A percentile compares a stretch with the other conserved stretches of the same genome.
Evolutionary conservation across 768 basidiomycete genomes (phyloP).

Genomic region (Hirschioporus abietinus): DNA sequence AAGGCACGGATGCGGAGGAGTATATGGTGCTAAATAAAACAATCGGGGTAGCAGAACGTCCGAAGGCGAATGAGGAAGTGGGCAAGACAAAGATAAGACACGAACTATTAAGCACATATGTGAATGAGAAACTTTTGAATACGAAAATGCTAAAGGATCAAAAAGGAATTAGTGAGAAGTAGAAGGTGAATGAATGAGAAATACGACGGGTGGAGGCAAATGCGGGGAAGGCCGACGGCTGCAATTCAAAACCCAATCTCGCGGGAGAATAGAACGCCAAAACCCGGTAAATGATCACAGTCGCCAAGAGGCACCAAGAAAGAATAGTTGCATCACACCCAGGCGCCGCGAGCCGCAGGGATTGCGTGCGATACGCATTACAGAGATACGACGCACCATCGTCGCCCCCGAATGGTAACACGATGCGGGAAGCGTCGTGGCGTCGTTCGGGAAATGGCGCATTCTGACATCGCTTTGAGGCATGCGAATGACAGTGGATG

Average conservation of each 20-base stretch:
- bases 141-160: background rate
- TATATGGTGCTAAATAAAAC: background rate
- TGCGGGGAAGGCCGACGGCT: background rate
- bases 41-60: background rate
- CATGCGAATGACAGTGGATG: background rate
- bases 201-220: background rate
- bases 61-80: background rate
- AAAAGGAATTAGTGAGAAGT: background rate
- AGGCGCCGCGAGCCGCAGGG: background rate
- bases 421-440: background rate
- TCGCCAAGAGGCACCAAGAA: background rate
- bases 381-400: background rate
- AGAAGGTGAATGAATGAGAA: background rate
- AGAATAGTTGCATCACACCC: background rate
- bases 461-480: background rate
- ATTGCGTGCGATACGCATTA: background rate
- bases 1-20: background rate
- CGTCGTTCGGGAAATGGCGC: background rate
- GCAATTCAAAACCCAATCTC: background rate
- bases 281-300: background rate
- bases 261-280: background rate
- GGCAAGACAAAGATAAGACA: background rate
- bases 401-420: background rate
- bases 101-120: background rate
- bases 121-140: background rate